These are phyloP conservation scores for Thuja plicata DNA, from an alignment of 83 land plant genomes.

Conservation along the genomic window DNA sequence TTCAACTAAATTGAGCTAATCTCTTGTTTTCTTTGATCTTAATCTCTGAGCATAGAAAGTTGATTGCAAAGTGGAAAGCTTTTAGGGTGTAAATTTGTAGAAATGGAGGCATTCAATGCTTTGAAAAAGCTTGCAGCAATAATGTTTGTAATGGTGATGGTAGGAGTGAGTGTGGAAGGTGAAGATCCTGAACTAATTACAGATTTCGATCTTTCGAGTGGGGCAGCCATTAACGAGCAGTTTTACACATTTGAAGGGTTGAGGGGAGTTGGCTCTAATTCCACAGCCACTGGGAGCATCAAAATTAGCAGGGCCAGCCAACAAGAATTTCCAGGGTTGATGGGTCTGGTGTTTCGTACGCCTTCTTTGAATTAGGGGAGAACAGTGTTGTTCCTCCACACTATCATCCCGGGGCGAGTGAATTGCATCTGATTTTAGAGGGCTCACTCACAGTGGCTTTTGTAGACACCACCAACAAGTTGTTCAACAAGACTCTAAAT, in stretches of 20 bases:
- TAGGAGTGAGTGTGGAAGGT: not conserved
- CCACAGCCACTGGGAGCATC: not conserved
- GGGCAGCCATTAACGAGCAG: not conserved
- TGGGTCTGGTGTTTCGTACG: not conserved
- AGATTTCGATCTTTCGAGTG: not conserved
- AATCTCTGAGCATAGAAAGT: too few species aligned
- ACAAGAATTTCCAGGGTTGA: not conserved
- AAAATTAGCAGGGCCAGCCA: not conserved
- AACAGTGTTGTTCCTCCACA: not conserved
- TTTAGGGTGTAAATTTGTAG: too few species aligned
- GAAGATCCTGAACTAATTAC: not conserved
- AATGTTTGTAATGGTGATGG: not conserved
- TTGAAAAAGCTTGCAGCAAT: not conserved
- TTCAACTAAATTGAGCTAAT: too few species aligned
- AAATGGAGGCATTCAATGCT: too few species aligned
- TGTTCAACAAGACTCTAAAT: not conserved
- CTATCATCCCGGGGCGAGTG: conserved; percentile 29
- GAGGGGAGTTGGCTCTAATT: not conserved
- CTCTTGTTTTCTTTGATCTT: too few species aligned
- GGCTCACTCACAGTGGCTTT: conserved; percentile 36
- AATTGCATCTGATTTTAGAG: conserved; percentile 19
- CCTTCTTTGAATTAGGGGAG: not conserved
- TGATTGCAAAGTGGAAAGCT: too few species aligned
- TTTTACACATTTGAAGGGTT: not conserved
- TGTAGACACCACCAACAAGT: conserved; percentile 18